Base-by-base conservation (phyloP, 441 rosid species). In the Populus trichocarpa region DNA sequence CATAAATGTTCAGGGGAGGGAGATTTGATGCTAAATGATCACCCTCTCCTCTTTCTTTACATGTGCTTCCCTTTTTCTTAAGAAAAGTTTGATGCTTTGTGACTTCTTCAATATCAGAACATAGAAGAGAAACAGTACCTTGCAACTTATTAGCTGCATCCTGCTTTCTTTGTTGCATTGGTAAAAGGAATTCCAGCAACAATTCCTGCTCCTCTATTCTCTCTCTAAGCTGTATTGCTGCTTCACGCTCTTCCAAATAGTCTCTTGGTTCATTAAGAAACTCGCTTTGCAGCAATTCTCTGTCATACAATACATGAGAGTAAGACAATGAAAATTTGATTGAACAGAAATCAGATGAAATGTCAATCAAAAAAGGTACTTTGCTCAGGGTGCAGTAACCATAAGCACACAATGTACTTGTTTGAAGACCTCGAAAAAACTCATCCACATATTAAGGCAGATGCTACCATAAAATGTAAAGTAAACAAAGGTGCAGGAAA, bases 381-480 rank as follows among this genome's bases (percentile, higher is more conserved):
- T 61, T 95, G 95, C 70, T 94, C 98, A 0, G 97, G 98, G 70
- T 94, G 98, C 72, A 96, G 83, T 73, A 96, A 82, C 99, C 94
- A 96, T 83, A 96, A 79, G 87, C 98, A 96, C 84, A 91, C 13
- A 13, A 61, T 10, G 26, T n/a, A 1, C 26, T 61, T 8, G 65
- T 59, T 59, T 3, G 26, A 61, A 61, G 13, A 22, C 12, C 10
- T 22, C 2, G 26, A 9, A 22, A 61, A 22, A 3, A 6, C 25
- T 22, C 70, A 12, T 30, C 33, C 33, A 28, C 22, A 30, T 2
- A 22, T 61, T 2, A 22, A 61, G 26, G 13, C 13, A 8, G 26
- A 61, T n/a, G 65, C 25, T 22, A 61, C 26, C 66, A 61, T 61
- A 4, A 61, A 61, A 23, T 61, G 66, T 3, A 25, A 72, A 40